These are phyloP conservation scores for Cunninghamia lanceolata DNA, from an alignment of 75 land plant species.

Conservation along the genomic window DNA sequence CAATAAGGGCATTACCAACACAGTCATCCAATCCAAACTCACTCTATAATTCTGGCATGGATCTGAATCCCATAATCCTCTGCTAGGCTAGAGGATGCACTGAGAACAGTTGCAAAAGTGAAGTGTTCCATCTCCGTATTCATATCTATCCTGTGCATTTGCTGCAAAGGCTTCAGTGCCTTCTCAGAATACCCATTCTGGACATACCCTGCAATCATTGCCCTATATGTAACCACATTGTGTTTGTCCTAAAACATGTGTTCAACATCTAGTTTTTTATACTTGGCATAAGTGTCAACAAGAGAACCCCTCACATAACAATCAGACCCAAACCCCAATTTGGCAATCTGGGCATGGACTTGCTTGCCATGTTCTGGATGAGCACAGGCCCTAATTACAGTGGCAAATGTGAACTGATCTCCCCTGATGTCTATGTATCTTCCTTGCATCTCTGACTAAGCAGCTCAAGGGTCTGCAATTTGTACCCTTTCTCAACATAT, in stretches of 20 bases:
- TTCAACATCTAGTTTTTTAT: constrained; percentile 31
- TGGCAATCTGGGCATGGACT: no score
- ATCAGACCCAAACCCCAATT: no score
- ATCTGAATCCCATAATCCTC: constrained; percentile 13
- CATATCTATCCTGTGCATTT: no score
- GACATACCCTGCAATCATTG: no score
- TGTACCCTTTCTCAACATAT: constrained; percentile 36
- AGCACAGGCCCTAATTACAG: constrained; percentile 37
- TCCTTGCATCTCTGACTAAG: constrained; percentile 23
- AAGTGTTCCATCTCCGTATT: constrained; percentile 40
- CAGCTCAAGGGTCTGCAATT: constrained; percentile 19
- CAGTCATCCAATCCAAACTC: constrained; percentile 24
- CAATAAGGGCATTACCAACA: no score
- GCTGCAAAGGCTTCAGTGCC: no score
- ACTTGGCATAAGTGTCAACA: constrained; percentile 48
- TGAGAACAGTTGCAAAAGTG: constrained; percentile 34
- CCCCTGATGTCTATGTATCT: constrained; percentile 23
- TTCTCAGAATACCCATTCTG: no score
- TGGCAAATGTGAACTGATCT: constrained; percentile 37
- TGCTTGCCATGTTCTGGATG: no score
- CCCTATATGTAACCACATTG: constrained; percentile 29
- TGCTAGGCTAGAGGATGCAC: constrained; percentile 15
- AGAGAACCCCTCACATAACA: constrained; percentile 34
- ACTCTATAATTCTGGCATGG: constrained; percentile 16
- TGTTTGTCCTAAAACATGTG: constrained; percentile 18